A percentile compares a stretch with the other conserved stretches of the same genome.
Conservation (phyloP, 148 eudicot genomes). For the Heliamphora exappendiculata region DNA sequence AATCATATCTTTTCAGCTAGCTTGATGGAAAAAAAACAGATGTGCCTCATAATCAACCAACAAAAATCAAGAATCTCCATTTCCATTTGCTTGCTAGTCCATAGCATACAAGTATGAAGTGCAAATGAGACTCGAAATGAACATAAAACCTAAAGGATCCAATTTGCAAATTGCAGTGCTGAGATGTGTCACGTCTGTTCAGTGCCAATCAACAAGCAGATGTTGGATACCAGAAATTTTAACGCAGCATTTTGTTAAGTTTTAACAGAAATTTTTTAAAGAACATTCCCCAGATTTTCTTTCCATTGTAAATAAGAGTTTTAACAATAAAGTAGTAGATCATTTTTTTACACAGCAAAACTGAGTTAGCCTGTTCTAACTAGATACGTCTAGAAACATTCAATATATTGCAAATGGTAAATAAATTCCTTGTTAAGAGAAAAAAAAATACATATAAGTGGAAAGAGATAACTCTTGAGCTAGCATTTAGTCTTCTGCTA, state of each 20-base stretch:
- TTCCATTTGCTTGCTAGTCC: too few relatives aligned
- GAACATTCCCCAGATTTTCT: neutral
- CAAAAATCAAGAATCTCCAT: too few relatives aligned
- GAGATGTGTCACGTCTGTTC: neutral
- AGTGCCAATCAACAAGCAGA: neutral
- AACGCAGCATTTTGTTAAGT: neutral
- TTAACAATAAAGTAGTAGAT: neutral
- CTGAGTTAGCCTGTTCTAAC: too few relatives aligned
- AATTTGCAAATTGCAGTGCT: neutral
- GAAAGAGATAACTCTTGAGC: slow-evolving; percentile 4
- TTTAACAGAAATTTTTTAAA: neutral
- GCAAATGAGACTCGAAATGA: neutral
- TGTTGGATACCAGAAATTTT: too few relatives aligned
- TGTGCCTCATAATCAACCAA: too few relatives aligned
- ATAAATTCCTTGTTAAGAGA: neutral
- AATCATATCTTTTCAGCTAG: too few relatives aligned
- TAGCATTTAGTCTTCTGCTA: neutral
- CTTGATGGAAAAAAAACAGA: too few relatives aligned
- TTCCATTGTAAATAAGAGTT: neutral
- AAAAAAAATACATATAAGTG: neutral
- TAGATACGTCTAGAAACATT: neutral
- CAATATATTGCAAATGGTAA: neutral
- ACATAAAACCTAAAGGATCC: neutral
- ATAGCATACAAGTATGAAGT: neutral
- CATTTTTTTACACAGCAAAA: neutral